Conservation (phyloP, 2,329 filamentous ascomycete species). For the Xylaria sp. region DNA sequence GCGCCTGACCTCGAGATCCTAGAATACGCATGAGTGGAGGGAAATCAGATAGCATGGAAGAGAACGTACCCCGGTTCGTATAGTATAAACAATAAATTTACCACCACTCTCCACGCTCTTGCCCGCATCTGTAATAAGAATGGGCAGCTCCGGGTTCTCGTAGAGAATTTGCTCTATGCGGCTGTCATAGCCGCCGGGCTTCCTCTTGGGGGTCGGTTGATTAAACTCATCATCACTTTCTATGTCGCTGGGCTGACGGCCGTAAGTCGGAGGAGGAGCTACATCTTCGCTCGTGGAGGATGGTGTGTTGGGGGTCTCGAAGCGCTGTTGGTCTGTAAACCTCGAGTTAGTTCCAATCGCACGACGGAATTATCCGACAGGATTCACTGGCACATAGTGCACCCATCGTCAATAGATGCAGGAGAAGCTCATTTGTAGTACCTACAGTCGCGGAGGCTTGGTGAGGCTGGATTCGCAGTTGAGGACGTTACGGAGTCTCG, state of each 20-base stretch:
- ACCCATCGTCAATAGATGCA: conserved; percentile 14
- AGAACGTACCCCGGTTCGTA: conserved; percentile 80
- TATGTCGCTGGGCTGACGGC: conserved; percentile 47
- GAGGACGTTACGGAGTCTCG: conserved; percentile 79
- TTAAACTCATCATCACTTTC: conserved; percentile 58
- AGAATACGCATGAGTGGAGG: conserved; percentile 27
- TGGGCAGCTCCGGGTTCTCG: conserved; percentile 87
- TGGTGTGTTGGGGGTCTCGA: conserved; percentile 73
- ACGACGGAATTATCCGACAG: conserved; percentile 43
- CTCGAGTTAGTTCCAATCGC: conserved; percentile 54
- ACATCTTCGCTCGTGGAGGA: conserved; percentile 73
- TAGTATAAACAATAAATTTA: conserved; percentile 96
- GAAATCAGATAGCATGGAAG: not conserved
- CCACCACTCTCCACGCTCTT: conserved; percentile 93
- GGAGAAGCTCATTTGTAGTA: conserved; percentile 31
- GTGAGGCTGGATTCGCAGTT: conserved; percentile 68
- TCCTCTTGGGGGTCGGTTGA: conserved; percentile 61
- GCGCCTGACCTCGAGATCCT: conserved; percentile 94
- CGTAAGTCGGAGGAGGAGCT: conserved; percentile 45
- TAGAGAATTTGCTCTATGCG: conserved; percentile 97
- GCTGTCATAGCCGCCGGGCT: conserved; percentile 90
- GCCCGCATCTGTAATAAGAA: conserved; percentile 91
- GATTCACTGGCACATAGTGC: conserved; percentile 48
- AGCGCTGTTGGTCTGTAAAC: conserved; percentile 56
- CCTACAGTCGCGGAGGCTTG: conserved; percentile 63